Evolutionary conservation across 129 eudicot genomes (phyloP).

Genomic region (Escallonia rubra): DNA sequence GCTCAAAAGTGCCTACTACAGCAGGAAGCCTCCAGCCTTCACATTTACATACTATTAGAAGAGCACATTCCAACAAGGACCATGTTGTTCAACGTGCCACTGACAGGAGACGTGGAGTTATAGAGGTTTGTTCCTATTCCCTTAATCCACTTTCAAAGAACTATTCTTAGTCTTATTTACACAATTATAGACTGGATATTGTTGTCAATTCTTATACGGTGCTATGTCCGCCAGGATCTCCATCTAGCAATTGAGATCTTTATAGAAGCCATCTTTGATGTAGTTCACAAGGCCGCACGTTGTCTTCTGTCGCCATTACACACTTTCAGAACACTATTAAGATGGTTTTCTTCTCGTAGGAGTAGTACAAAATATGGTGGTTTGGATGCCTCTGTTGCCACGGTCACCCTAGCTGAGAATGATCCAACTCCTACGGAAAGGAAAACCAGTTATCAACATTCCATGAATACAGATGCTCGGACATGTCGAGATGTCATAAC

Average conservation of each 20-base stretch:
- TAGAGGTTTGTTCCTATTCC: slow-evolving; percentile 56
- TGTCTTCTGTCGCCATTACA: slow-evolving; percentile 71
- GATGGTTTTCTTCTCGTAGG: slow-evolving; percentile 44
- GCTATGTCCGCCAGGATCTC: slow-evolving; percentile 57
- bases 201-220: slow-evolving; percentile 5
- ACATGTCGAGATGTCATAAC: slow-evolving; percentile 93
- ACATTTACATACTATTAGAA: slow-evolving; percentile 32
- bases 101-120: slow-evolving; percentile 85
- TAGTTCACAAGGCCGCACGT: slow-evolving; percentile 57
- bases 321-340: slow-evolving; percentile 37
- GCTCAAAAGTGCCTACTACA: slow-evolving; percentile 17
- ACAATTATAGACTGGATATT: neutral
- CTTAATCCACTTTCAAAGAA: too few relatives aligned
- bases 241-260: slow-evolving; percentile 74
- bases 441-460: slow-evolving; percentile 33
- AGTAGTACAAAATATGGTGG: slow-evolving; percentile 16
- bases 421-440: slow-evolving; percentile 62
- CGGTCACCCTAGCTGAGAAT: slow-evolving; percentile 53
- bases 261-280: slow-evolving; percentile 77
- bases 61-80: slow-evolving; percentile 42
- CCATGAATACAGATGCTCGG: slow-evolving; percentile 80
- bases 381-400: slow-evolving; percentile 34
- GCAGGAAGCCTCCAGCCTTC: slow-evolving; percentile 23
- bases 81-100: slow-evolving; percentile 80
- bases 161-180: neutral